Evolutionary conservation across 179 eudicot genomes (phyloP), one percentile per base, ranked within the genome.

Genomic region (Beta lomatogona): DNA sequence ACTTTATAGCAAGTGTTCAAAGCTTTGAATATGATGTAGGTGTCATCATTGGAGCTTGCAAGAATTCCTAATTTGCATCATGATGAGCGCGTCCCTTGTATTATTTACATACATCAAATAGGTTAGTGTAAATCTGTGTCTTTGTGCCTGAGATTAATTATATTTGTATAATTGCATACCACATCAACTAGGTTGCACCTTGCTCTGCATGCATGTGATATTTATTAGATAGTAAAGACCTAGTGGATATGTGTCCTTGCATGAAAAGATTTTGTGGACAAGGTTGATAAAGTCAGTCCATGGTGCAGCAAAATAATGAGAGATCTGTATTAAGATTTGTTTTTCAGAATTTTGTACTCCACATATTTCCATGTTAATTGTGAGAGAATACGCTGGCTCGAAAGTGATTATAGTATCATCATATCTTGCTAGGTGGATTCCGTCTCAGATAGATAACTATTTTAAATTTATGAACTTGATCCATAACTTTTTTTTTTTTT

Each of bases 81-180:
- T 79, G 87, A 83, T 55, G 89, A 92, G 83, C 83, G 83, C 67
- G 85, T 86, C 67, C 95, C 97, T 58, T 83, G 84, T 80, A 85
- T 93, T 73, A 87, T 93, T 71, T 96, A 96, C 87, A 85, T 94
- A 78, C 97, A 96, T 79, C 98, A 96, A 84, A 94, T 94, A 87
- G 99, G 99, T 96, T n/a, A 79, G 88, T 82, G 75, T 70, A 71
- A 25, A 25, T 60, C 76, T 57, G 15, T 31, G 36, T 73, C 21
- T 19, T 22, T 28, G 67, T 75, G 16, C 58, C 52, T 52, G 44
- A 36, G 71, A 46, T 63, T 19, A 73, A 80, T 45, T 31, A 36
- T 68, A 52, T 50, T 13, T 73, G 3, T 71, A 77, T 59, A 31
- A 61, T 36, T 67, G 31, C 28, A 52, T 54, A 12, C 54, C 5